Conservation (phyloP, 345 rosid species). For the Gossypium bickii region DNA sequence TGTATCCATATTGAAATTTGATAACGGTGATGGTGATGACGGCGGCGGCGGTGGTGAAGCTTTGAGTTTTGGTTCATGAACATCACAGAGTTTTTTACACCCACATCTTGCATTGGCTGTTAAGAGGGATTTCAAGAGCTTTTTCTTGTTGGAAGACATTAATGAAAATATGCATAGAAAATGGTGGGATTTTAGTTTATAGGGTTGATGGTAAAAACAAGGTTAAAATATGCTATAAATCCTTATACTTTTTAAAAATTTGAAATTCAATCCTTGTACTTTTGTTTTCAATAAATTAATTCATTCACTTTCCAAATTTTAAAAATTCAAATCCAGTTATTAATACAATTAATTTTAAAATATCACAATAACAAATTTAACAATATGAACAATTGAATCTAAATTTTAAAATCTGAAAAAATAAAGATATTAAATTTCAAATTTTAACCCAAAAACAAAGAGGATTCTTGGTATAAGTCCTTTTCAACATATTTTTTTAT, state of each 20-base stretch:
- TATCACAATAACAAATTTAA: too few relatives aligned
- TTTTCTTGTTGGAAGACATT: constrained; percentile 17
- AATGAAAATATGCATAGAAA: neutral
- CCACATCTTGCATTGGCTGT: constrained; percentile 19
- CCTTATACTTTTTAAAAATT: too few relatives aligned
- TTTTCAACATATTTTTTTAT: neutral
- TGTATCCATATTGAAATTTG: constrained; percentile 7
- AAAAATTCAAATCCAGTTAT: too few relatives aligned
- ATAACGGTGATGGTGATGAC: neutral
- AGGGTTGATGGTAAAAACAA: too few relatives aligned
- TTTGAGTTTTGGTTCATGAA: constrained; percentile 24
- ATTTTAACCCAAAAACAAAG: neutral
- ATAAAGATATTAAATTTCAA: neutral
- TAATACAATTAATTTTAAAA: too few relatives aligned
- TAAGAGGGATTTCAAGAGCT: neutral
- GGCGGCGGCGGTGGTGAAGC: too few relatives aligned
- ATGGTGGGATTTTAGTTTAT: too few relatives aligned
- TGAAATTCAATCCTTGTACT: fast-evolving
- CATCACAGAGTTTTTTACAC: constrained; percentile 4
- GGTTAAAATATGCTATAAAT: too few relatives aligned
- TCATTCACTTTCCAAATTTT: too few relatives aligned
- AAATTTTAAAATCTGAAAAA: too few relatives aligned
- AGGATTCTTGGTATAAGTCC: constrained; percentile 10
- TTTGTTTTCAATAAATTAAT: too few relatives aligned
- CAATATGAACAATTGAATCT: too few relatives aligned